Conservation (phyloP, 2,329 filamentous ascomycete species). For the Ascomycota sp. region DNA sequence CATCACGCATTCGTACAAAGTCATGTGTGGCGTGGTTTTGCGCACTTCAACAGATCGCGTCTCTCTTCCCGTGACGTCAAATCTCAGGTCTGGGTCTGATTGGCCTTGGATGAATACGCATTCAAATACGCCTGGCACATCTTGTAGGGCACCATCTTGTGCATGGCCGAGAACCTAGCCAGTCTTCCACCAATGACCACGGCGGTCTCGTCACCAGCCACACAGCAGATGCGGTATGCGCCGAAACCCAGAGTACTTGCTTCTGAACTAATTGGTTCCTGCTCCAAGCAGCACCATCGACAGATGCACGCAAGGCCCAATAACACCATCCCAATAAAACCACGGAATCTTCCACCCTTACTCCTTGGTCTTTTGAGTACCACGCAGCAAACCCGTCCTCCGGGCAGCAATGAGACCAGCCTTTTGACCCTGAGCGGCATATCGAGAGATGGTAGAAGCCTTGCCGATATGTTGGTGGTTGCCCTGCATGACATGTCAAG, state of each 20-base stretch:
- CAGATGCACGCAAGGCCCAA: constrained; percentile 37
- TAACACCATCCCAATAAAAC: constrained; percentile 43
- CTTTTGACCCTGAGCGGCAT: constrained; percentile 97
- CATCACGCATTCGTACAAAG: too few species aligned
- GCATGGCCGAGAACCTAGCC: too few species aligned
- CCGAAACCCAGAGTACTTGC: constrained; percentile 27
- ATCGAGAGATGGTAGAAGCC: constrained; percentile 96
- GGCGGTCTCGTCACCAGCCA: constrained; percentile 1
- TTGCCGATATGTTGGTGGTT: constrained; percentile 99
- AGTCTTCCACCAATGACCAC: not conserved
- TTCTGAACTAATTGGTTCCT: constrained; percentile 22
- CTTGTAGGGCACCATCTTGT: too few species aligned
- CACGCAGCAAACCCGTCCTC: constrained; percentile 98
- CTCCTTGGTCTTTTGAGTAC: constrained; percentile 99
- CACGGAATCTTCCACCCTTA: constrained; percentile 34
- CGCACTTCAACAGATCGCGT: too few species aligned
- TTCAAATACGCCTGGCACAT: too few species aligned
- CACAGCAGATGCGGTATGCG: constrained; percentile 13
- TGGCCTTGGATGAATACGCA: too few species aligned
- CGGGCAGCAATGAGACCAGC: constrained; percentile 99
- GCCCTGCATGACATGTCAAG: constrained; percentile 33
- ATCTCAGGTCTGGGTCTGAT: too few species aligned
- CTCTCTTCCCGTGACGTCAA: too few species aligned
- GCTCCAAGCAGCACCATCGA: constrained; percentile 26
- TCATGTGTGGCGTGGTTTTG: too few species aligned